phyloP scores from a whole-genome alignment of 2,329 filamentous ascomycete genomes.

The Sporothrix brunneoviolacea region DNA sequence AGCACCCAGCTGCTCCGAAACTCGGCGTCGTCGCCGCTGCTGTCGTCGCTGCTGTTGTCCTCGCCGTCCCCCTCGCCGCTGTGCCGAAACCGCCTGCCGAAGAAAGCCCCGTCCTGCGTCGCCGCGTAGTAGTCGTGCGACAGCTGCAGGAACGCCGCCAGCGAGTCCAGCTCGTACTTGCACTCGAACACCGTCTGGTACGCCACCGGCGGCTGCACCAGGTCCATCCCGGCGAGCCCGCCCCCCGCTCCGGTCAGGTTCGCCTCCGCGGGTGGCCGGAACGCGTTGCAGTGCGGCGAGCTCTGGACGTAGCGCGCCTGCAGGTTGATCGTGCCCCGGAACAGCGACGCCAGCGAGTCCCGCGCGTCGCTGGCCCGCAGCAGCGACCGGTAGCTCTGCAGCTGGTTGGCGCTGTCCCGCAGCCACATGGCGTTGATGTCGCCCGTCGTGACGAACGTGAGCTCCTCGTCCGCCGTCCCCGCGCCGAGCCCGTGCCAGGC shows the following conservation, averaged over 20 bases:
- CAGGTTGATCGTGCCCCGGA: constrained; percentile 58
- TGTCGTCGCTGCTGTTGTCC: background rate
- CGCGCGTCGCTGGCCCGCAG: constrained; percentile 41
- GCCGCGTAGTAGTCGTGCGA: constrained; percentile 64
- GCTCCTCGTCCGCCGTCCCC: constrained; percentile 57
- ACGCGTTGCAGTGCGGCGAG: constrained; percentile 76
- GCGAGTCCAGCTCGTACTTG: constrained; percentile 78
- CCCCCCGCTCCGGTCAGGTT: constrained; percentile 25
- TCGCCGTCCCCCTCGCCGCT: background rate
- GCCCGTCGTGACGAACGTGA: constrained; percentile 58
- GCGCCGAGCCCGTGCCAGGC: constrained; percentile 13
- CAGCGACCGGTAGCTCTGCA: constrained; percentile 55
- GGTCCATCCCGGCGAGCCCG: constrained; percentile 16
- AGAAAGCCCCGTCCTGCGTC: constrained; percentile 60
- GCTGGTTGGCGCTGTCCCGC: constrained; percentile 64
- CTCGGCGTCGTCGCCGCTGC: constrained; percentile 49
- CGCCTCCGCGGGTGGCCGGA: constrained; percentile 67
- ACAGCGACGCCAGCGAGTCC: constrained; percentile 54
- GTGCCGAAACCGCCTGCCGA: constrained; percentile 44
- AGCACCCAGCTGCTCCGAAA: constrained; percentile 57
- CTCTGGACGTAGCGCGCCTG: constrained; percentile 55
- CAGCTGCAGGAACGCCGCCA: constrained; percentile 68
- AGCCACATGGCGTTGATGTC: constrained; percentile 62
- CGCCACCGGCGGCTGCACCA: constrained; percentile 40
- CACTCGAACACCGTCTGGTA: constrained; percentile 68